Evolutionary conservation across 352 stramenopile genomes (phyloP), one percentile per base, ranked within the genome.

Genomic region (Pilasporangium apinafurcum): DNA sequence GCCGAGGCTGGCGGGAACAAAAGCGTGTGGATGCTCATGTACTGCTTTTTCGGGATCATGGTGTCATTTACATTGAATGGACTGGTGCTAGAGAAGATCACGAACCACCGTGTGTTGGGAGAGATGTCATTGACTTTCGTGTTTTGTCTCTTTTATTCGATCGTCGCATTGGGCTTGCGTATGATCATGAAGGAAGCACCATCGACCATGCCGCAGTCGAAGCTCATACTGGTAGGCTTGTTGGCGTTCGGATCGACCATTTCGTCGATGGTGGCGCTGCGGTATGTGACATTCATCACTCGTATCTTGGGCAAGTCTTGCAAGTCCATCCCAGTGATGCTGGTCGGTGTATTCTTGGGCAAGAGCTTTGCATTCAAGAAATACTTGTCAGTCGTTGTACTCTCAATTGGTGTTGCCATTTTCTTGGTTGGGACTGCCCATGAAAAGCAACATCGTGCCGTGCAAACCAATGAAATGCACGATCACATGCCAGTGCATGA

Each of bases 281-380:
- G 81, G 13, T 93, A 93, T 51, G 75, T 91, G 35, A 86, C 77
- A 33, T 91, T 90, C 62, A 87, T 92, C 45, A 92, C 81, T 20
- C 74, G 81, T 9, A 87, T 90, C 40, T 47, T 93, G 22, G 81
- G 79, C 65, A 93, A 93, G 63, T 90, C 78, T 44, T 93, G 81
- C 74, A 91, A 91, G 60, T 87, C 74, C 3, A 91, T 93, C 37
- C 81, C 81, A 0, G 73, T 93, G 22, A 91, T 93, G 79, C n/a
- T 90, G 26, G 59, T 92, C 36, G 79, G 81, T 6, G 51, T 86
- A 18, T 58, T 83, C 14, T 49, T 92, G 3, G 81, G 81, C 21
- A 91, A 89, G 60, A 79, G 64, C 43, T 93, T 90, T 54, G 62
- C 63, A 0, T 48, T 87, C 20, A 82, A 89, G 52, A 93, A 93